Base-by-base conservation (phyloP, 805 yeast genomes). In the Diddensiella santjacobensis region DNA sequence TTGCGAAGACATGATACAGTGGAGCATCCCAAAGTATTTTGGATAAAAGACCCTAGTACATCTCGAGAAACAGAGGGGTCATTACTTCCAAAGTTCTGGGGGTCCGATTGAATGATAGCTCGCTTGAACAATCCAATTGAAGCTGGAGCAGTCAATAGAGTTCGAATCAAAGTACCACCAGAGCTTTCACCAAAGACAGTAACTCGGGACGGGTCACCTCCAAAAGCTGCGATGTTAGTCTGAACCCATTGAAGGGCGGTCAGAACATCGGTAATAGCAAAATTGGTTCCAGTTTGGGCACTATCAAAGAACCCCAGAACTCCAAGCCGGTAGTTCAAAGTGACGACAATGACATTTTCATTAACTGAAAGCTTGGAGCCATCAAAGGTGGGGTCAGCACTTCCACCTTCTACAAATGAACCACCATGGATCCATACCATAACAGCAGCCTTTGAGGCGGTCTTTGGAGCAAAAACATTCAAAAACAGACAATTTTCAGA, bases 101-200 rank as follows among this genome's bases (percentile, higher is more conserved):
- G 61, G 37, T 58, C 62, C 2, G 59, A 55, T 41, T 58, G 61
- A 11, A 58, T 18, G n/a, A 58, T 58, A 2, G 58, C 61, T 15
- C 50, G 41, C 10, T 45, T 33, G 40, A 58, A 55, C 23, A 57
- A 39, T 2, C 55, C 55, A 4, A 29, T 30, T 6, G 58, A 50
- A 8, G 26, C 13, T 1, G 56, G 40, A 3, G 58, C 39, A 15
- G 48, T 42, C 37, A 56, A 31, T 18, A 58, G 47, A n/a, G 54
- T 45, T 8, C 61, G 42, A 3, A 58, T 46, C 51, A 55, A 15
- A 1, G 60, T 56, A 4, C 52, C 71, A 22, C 74, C 74, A 5
- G 74, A 72, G 38, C 64, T 55, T 51, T 67, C 67, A 5, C 74
- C 74, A 53, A 65, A 58, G n/a, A 70, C 54, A 1, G 72, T 68